phyloP scores from a whole-genome alignment of 2,329 filamentous ascomycete species.

The Aaosphaeria pasadenensis region DNA sequence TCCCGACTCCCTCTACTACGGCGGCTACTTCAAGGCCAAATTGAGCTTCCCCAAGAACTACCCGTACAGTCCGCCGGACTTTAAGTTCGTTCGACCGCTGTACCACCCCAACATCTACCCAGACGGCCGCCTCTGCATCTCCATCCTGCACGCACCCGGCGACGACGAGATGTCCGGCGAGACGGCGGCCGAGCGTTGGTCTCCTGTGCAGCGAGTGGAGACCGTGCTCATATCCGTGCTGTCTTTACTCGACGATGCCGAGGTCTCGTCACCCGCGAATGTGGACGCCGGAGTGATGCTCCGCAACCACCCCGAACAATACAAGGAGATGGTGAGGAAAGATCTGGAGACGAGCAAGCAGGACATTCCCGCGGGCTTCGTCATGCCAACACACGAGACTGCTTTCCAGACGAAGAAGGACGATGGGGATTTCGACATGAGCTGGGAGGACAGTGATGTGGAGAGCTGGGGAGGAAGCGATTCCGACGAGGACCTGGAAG shows the following conservation, averaged over 20 bases:
- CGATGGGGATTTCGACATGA: slow-evolving; percentile 58
- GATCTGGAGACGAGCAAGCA: slow-evolving; percentile 71
- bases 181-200: slow-evolving; percentile 86
- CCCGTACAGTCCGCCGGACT: slow-evolving; percentile 80
- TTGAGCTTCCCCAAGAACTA: slow-evolving; percentile 89
- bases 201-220: slow-evolving; percentile 88
- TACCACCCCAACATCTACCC: slow-evolving; percentile 93
- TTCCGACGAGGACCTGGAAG: slow-evolving; percentile 53
- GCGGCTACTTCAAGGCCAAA: slow-evolving; percentile 87
- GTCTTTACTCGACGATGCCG: slow-evolving; percentile 87
- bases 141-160: slow-evolving; percentile 88
- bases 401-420: slow-evolving; percentile 62
- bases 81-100: slow-evolving; percentile 77
- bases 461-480: slow-evolving; percentile 70
- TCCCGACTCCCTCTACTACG: slow-evolving; percentile 85
- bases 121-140: slow-evolving; percentile 91
- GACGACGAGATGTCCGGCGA: slow-evolving; percentile 93
- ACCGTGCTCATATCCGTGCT: slow-evolving; percentile 91
- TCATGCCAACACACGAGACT: slow-evolving; percentile 73
- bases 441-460: slow-evolving; percentile 45
- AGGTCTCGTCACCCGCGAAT: slow-evolving; percentile 90
- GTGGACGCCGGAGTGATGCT: slow-evolving; percentile 89
- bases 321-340: slow-evolving; percentile 66
- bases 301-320: slow-evolving; percentile 67
- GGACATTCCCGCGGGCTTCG: slow-evolving; percentile 75